Evolutionary conservation across 352 stramenopile genomes (phyloP).

Genomic region (Pythium sp.): DNA sequence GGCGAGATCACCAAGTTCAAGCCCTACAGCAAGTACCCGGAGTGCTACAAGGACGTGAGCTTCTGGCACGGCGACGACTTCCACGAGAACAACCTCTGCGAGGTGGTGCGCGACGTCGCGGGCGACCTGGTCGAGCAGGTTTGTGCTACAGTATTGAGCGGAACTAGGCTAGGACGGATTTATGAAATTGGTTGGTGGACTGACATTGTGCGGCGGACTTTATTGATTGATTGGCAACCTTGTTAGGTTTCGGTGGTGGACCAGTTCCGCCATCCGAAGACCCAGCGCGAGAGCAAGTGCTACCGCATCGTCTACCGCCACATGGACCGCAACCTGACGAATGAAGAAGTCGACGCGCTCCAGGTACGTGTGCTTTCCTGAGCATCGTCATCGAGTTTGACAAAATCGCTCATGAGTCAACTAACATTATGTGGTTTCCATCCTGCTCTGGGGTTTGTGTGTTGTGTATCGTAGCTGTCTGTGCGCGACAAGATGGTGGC

Average conservation of each 20-base stretch:
- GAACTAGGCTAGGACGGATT: background rate
- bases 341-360: constrained; percentile 97
- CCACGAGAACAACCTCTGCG: constrained; percentile 97
- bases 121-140: constrained; percentile 97
- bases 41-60: constrained; percentile 98
- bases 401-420: background rate
- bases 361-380: constrained; percentile 58
- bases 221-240: constrained; percentile 12
- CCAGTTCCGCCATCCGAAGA: constrained; percentile 97
- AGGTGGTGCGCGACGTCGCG: constrained; percentile 94
- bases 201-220: background rate
- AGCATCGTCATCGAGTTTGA: too few relatives aligned
- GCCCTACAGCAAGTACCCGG: constrained; percentile 98
- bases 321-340: constrained; percentile 98
- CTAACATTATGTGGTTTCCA: background rate
- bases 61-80: constrained; percentile 94
- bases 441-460: background rate
- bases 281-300: constrained; percentile 92
- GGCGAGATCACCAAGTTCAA: constrained; percentile 96
- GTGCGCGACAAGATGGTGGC: constrained; percentile 78
- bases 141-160: background rate
- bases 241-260: constrained; percentile 85
- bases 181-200: background rate
- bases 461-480: constrained; percentile 27
- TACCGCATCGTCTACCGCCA: constrained; percentile 98